These are phyloP conservation scores for Backusella macrospora DNA, from an alignment of 192 early-diverging fungal genomes.

Conservation along the genomic window DNA sequence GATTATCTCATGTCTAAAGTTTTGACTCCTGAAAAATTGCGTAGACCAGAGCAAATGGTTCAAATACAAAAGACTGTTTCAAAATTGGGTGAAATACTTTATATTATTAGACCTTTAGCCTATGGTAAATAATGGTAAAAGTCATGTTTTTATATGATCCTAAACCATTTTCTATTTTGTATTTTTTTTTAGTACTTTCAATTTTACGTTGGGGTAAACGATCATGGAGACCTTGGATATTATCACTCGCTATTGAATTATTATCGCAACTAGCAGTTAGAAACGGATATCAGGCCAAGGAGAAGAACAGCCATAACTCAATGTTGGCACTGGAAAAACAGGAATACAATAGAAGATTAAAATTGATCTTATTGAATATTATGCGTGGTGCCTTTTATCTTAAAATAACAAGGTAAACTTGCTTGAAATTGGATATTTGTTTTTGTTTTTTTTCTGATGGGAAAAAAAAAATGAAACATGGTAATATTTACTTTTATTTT, in stretches of 20 bases:
- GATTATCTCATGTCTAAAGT: constrained; percentile 58
- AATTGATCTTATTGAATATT: constrained; percentile 79
- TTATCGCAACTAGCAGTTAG: constrained; percentile 51
- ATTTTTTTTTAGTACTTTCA: constrained; percentile 59
- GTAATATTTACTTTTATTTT: background rate
- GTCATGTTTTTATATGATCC: background rate
- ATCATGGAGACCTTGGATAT: constrained; percentile 84
- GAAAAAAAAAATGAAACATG: constrained; percentile 9
- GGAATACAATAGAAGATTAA: constrained; percentile 73
- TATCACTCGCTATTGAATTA: constrained; percentile 79
- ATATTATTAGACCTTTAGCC: constrained; percentile 82
- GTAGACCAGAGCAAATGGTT: constrained; percentile 73
- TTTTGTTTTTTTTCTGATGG: background rate
- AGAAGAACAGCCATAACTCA: constrained; percentile 8
- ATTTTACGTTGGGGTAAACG: constrained; percentile 71
- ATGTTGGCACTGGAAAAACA: constrained; percentile 75
- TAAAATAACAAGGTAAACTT: constrained; percentile 69
- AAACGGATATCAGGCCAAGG: constrained; percentile 10
- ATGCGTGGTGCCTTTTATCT: constrained; percentile 86
- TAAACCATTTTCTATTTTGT: background rate
- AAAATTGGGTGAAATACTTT: constrained; percentile 74
- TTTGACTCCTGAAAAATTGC: constrained; percentile 63
- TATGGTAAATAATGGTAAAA: constrained; percentile 62
- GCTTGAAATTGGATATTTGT: background rate
- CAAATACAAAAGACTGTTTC: constrained; percentile 48